A percentile compares a stretch with the other conserved stretches of the same genome.
Conservation (phyloP, 75 land plant genomes). For the Picea glauca region DNA sequence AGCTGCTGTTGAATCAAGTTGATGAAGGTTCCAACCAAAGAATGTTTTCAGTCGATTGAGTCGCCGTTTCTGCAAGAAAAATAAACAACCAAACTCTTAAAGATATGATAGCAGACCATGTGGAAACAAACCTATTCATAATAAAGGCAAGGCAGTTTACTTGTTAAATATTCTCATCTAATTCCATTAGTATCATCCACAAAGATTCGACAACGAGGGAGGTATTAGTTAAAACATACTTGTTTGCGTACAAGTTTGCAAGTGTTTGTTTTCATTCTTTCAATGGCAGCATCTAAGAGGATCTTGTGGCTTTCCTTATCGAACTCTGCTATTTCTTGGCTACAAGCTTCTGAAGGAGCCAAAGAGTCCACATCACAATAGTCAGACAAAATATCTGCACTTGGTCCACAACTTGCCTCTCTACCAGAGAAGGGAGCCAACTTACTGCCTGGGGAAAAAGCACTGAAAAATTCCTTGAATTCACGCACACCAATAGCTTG, state of each 20-base stretch:
- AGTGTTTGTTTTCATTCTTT: conserved; percentile 55
- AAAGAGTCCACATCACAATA: background rate
- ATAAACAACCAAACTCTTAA: too few species aligned
- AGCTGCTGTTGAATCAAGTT: conserved; percentile 47
- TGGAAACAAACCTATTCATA: too few species aligned
- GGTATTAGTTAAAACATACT: too few species aligned
- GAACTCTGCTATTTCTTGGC: conserved; percentile 5
- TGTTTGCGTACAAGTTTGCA: conserved; percentile 71
- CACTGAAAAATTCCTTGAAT: conserved; percentile 49
- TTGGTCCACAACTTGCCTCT: background rate
- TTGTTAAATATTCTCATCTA: too few species aligned
- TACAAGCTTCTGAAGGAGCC: background rate
- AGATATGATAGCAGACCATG: too few species aligned
- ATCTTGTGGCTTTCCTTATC: conserved; percentile 14
- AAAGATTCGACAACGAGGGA: too few species aligned
- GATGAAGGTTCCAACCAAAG: conserved; percentile 63
- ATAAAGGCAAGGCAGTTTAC: too few species aligned
- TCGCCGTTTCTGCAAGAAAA: too few species aligned
- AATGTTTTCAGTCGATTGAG: conserved; percentile 37
- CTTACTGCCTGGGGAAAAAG: conserved; percentile 9
- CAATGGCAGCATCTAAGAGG: conserved; percentile 45
- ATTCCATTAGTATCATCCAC: too few species aligned
- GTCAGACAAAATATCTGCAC: background rate
- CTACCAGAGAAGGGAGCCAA: background rate
- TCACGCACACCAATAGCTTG: conserved; percentile 83